Conservation (phyloP, 2,329 filamentous ascomycete species). For the Aspergillus fumigatiaffinis region DNA sequence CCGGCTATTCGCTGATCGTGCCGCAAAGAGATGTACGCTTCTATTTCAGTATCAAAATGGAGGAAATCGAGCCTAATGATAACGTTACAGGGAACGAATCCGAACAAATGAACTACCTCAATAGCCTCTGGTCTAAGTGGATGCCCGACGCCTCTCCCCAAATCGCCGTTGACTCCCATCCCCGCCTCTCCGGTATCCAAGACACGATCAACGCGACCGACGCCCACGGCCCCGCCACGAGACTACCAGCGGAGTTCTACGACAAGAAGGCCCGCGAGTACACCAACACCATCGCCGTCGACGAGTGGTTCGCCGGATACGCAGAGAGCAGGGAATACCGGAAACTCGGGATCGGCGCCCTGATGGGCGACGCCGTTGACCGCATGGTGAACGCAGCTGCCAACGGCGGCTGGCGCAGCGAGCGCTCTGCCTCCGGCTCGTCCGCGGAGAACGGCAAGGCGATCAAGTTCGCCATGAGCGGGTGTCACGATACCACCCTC, state of each 20-base stretch:
- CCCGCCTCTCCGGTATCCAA: constrained; percentile 84
- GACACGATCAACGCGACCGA: constrained; percentile 87
- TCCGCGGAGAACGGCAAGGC: constrained; percentile 33
- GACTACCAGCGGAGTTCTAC: constrained; percentile 82
- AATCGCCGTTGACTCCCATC: constrained; percentile 79
- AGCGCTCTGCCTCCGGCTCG: constrained; percentile 50
- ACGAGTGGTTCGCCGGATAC: constrained; percentile 93
- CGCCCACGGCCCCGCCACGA: constrained; percentile 76
- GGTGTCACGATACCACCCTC: constrained; percentile 91
- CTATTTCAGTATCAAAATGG: not conserved
- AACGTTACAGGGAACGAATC: constrained; percentile 56
- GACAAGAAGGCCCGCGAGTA: constrained; percentile 66
- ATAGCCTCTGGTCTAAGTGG: constrained; percentile 72
- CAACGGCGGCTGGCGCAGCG: constrained; percentile 52
- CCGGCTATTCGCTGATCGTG: constrained; percentile 66
- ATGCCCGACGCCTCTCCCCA: constrained; percentile 68
- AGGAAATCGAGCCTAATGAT: not conserved
- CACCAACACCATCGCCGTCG: constrained; percentile 69
- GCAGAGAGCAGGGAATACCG: constrained; percentile 81
- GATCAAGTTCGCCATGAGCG: constrained; percentile 72
- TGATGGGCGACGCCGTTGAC: constrained; percentile 78
- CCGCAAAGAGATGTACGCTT: constrained; percentile 60
- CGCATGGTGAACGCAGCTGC: constrained; percentile 65
- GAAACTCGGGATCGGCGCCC: constrained; percentile 76
- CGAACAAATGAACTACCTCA: constrained; percentile 79